Evolutionary conservation across 2,329 filamentous ascomycete genomes (phyloP), one percentile per base, ranked within the genome.

Genomic region (Domatiomyces catenatus): DNA sequence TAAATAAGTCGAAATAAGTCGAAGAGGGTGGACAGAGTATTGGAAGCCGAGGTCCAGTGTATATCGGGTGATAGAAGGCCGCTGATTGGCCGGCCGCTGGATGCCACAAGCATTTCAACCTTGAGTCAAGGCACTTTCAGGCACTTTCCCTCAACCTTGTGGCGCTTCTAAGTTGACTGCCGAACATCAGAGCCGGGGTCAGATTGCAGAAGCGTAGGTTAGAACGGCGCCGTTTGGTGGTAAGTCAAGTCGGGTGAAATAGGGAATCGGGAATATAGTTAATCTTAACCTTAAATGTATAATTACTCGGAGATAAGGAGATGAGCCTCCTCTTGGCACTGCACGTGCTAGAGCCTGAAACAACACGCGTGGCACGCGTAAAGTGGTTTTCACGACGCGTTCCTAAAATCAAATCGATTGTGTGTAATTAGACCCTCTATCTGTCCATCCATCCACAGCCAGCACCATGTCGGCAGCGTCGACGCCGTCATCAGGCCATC

Each of bases 381-480:
- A 45, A 20, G 43, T 26, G 43, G 8, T 45, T 45, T 45, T 17
- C 8, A 45, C 8, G 8, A 20, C 22, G 18, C 19, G 43, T 36
- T 44, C 17, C 28, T n/a, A n/a, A n/a, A n/a, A 20, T 19, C 15
- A 49, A 47, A 18, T 45, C n/a, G n/a, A n/a, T n/a, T n/a, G n/a
- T n/a, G n/a, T n/a, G n/a, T n/a, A n/a, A n/a, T n/a, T 17, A 5
- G n/a, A 8, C 44, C 6, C 2, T 12, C 17, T 5, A 36, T 44
- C 18, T 19, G 22, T 36, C 24, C 17, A 26, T 26, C 18, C 15
- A 32, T 48, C 19, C 22, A 45, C 43, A 45, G 10, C 47, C 47
- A 44, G 22, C 24, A 61, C 50, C 48, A 71, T 71, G 68, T 71
- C 69, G 54, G 70, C 69, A 43, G 68, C 69, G 39, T 61, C 67